Evolutionary conservation across 805 yeast genomes (phyloP).

Genomic region (Metschnikowia noctiluminum): DNA sequence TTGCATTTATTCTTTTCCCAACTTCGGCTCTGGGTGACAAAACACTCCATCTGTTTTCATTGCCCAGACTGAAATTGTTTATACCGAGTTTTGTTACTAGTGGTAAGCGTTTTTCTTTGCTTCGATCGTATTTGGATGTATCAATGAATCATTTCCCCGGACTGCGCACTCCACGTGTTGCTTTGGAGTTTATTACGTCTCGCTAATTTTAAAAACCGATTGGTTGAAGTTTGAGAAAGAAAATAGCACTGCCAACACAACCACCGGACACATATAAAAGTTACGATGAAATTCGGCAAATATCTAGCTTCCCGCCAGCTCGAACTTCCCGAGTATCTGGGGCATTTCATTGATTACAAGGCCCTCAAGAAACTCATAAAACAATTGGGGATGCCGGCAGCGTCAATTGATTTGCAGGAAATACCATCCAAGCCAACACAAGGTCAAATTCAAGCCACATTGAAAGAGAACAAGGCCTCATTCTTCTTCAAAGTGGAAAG

Average conservation of each 20-base stretch:
- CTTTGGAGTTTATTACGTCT: too few relatives aligned
- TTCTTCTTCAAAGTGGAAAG: constrained; percentile 88
- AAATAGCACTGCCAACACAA: neutral
- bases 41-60: too few relatives aligned
- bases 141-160: constrained; percentile 3
- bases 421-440: constrained; percentile 25
- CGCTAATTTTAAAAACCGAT: neutral
- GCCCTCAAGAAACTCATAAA: constrained; percentile 89
- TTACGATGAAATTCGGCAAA: constrained; percentile 83
- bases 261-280: too few relatives aligned
- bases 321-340: constrained; percentile 92
- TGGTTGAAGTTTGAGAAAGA: neutral
- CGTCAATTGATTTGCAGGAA: constrained; percentile 16
- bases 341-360: constrained; percentile 91
- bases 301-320: constrained; percentile 90
- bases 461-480: constrained; percentile 88
- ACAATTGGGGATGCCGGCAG: constrained; percentile 54
- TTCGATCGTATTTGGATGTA: neutral
- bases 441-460: constrained; percentile 37
- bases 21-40: too few relatives aligned
- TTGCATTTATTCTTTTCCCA: too few relatives aligned
- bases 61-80: too few relatives aligned
- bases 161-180: constrained; percentile 11
- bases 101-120: neutral
- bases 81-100: neutral